Evolutionary conservation across 495 filamentous ascomycete genomes (phyloP).

Genomic region (Xylaria longipes): DNA sequence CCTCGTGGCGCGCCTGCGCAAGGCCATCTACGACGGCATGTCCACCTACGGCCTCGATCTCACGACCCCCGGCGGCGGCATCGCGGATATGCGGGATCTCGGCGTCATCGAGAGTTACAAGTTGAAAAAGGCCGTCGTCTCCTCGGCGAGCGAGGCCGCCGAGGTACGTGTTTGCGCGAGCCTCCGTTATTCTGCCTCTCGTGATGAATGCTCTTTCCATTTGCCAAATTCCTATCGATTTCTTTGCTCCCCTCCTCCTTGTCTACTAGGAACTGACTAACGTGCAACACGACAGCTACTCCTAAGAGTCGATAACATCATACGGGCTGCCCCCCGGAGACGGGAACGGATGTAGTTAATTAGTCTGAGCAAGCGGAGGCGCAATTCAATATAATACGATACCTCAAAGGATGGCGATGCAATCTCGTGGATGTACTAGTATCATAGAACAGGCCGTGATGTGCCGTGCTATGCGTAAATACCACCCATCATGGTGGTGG

Average conservation of each 20-base stretch:
- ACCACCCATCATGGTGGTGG: background rate
- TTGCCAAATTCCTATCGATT: background rate
- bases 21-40: slow-evolving; percentile 93
- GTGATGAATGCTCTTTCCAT: background rate
- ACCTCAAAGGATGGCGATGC: background rate
- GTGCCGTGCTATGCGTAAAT: background rate
- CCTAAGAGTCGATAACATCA: slow-evolving; percentile 86
- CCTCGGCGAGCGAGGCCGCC: slow-evolving; percentile 91
- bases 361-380: background rate
- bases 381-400: background rate
- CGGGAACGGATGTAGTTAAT: slow-evolving; percentile 61
- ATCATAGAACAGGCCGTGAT: background rate
- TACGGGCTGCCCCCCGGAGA: slow-evolving; percentile 76
- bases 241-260: background rate
- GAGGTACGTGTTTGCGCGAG: slow-evolving; percentile 67
- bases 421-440: background rate
- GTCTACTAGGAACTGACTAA: slow-evolving; percentile 11
- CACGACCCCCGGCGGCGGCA: slow-evolving; percentile 86
- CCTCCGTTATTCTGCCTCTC: background rate
- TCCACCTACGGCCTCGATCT: slow-evolving; percentile 90
- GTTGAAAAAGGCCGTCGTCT: slow-evolving; percentile 95
- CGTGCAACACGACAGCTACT: slow-evolving; percentile 61
- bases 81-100: slow-evolving; percentile 94
- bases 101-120: slow-evolving; percentile 99
- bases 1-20: slow-evolving; percentile 86